A percentile compares a stretch with the other conserved stretches of the same genome.
Evolutionary conservation across 2,329 filamentous ascomycete genomes (phyloP).

Genomic region (Cytospora leucostoma): DNA sequence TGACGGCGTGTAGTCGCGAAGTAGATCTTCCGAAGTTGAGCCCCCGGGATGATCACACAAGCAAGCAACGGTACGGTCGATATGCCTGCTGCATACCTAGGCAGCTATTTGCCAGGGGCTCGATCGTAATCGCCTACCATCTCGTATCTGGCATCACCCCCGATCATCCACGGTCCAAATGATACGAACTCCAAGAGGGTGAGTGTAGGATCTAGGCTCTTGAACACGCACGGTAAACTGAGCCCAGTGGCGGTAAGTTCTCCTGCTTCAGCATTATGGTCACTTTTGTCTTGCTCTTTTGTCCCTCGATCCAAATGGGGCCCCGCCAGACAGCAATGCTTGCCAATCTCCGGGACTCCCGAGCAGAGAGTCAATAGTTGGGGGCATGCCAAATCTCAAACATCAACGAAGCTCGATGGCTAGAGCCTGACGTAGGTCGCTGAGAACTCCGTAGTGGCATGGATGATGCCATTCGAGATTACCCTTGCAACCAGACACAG

Average conservation of each 20-base stretch:
- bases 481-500: slow-evolving; percentile 9
- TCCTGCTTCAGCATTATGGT: neutral
- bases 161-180: neutral
- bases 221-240: neutral
- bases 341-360: slow-evolving; percentile 4
- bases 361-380: slow-evolving; percentile 9
- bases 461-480: slow-evolving; percentile 19
- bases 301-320: slow-evolving; percentile 9
- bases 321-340: neutral
- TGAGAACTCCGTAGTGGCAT: slow-evolving; percentile 11
- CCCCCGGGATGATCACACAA: neutral
- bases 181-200: neutral
- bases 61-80: neutral
- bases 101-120: slow-evolving; percentile 19
- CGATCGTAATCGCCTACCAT: slow-evolving; percentile 1
- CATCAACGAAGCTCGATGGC: slow-evolving; percentile 7
- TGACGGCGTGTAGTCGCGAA: neutral
- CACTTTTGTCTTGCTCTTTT: neutral
- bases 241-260: neutral
- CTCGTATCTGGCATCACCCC: neutral
- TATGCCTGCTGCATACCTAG: neutral
- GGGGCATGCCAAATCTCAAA: slow-evolving; percentile 14
- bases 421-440: slow-evolving; percentile 15
- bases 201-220: neutral
- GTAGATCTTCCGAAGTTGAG: neutral